phyloP scores from a whole-genome alignment of 768 basidiomycete species.

The Phanerochaete sordida region DNA sequence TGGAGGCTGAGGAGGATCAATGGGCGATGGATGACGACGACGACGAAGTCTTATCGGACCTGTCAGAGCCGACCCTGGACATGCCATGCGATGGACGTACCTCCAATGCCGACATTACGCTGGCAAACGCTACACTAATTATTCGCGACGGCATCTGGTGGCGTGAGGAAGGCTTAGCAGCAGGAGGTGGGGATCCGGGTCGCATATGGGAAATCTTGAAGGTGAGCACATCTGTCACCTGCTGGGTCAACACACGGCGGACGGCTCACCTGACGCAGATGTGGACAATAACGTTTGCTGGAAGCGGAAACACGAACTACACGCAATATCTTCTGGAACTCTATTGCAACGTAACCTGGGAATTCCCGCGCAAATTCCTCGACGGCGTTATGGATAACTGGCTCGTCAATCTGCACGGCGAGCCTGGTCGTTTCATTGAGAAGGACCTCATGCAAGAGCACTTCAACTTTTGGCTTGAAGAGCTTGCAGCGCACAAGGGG shows the following conservation, averaged over 20 bases:
- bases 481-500: slow-evolving; percentile 7
- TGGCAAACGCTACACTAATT: slow-evolving; percentile 8
- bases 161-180: not conserved
- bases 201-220: slow-evolving; percentile 6
- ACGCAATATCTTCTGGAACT: slow-evolving; percentile 7
- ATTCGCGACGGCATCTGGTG: slow-evolving; percentile 6
- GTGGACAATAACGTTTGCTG: slow-evolving; percentile 12
- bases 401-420: slow-evolving; percentile 16
- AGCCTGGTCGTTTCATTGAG: slow-evolving; percentile 11
- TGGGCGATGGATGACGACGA: too few relatives aligned
- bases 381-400: slow-evolving; percentile 10
- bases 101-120: not conserved
- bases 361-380: not conserved
- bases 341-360: slow-evolving; percentile 7
- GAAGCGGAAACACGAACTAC: slow-evolving; percentile 10
- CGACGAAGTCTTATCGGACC: too few relatives aligned
- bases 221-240: not conserved
- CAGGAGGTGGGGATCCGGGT: not conserved
- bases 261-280: slow-evolving; percentile 4
- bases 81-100: too few relatives aligned
- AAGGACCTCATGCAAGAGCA: slow-evolving; percentile 28
- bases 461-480: slow-evolving; percentile 29
- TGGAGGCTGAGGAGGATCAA: too few relatives aligned
- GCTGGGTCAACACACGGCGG: not conserved
- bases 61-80: too few relatives aligned